Conservation (phyloP, 768 basidiomycete genomes). For the Cyclocybe cylindracea region DNA sequence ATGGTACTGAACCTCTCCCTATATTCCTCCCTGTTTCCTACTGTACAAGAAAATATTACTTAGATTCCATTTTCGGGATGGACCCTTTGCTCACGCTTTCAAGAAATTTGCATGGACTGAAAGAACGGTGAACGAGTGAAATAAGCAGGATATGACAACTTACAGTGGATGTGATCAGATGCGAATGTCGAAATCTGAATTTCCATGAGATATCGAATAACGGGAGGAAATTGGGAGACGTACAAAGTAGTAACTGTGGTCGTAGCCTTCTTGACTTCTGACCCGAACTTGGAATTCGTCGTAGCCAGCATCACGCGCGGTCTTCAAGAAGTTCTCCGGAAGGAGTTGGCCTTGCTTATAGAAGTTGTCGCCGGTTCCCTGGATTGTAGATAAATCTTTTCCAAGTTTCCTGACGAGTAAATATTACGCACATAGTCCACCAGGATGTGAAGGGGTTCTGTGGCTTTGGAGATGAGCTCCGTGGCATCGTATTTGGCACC, state of each 20-base stretch:
- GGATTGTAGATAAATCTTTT: background rate
- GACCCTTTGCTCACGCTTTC: slow-evolving; percentile 51
- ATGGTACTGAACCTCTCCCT: no score
- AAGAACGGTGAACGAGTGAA: slow-evolving; percentile 14
- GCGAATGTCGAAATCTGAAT: slow-evolving; percentile 86
- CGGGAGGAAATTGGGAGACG: slow-evolving; percentile 12
- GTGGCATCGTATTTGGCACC: slow-evolving; percentile 84
- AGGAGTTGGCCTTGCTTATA: slow-evolving; percentile 85
- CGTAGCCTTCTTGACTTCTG: slow-evolving; percentile 80
- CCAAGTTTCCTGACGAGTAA: background rate
- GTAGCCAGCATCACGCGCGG: slow-evolving; percentile 72
- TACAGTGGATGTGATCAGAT: slow-evolving; percentile 87
- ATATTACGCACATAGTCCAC: slow-evolving; percentile 74
- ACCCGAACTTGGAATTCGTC: slow-evolving; percentile 78
- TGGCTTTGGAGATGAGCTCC: slow-evolving; percentile 66
- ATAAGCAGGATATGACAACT: slow-evolving; percentile 27
- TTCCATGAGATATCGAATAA: background rate
- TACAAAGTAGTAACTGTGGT: slow-evolving; percentile 89
- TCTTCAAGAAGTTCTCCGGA: slow-evolving; percentile 85
- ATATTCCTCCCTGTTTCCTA: background rate
- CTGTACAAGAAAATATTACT: background rate
- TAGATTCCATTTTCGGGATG: background rate
- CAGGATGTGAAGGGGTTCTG: slow-evolving; percentile 73
- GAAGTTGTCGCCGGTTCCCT: slow-evolving; percentile 85
- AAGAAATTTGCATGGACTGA: slow-evolving; percentile 88